phyloP scores from a whole-genome alignment of 2,329 filamentous ascomycete species.

The Harringtonia lauricola region DNA sequence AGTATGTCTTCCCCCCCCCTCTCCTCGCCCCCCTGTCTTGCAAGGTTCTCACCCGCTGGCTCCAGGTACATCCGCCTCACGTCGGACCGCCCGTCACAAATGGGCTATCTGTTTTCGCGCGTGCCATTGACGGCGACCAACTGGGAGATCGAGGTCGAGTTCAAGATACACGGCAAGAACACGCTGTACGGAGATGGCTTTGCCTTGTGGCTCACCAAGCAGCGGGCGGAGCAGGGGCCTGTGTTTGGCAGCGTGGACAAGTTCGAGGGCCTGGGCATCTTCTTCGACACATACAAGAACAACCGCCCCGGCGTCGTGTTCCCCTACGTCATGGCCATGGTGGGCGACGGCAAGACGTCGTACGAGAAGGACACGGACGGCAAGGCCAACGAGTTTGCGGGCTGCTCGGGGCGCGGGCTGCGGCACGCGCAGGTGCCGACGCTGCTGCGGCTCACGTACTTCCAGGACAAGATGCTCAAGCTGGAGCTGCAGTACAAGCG shows the following conservation, averaged over 20 bases:
- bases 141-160: conserved; percentile 96
- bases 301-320: conserved; percentile 92
- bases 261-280: conserved; percentile 90
- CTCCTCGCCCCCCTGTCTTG: neutral
- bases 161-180: conserved; percentile 82
- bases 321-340: conserved; percentile 97
- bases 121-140: conserved; percentile 95
- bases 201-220: conserved; percentile 95
- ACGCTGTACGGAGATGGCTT: conserved; percentile 93
- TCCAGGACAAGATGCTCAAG: conserved; percentile 85
- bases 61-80: conserved; percentile 82
- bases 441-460: conserved; percentile 84
- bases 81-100: conserved; percentile 79
- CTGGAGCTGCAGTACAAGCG: conserved; percentile 91
- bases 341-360: conserved; percentile 75
- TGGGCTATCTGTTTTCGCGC: conserved; percentile 87
- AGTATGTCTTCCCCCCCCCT: conserved; percentile 34
- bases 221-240: conserved; percentile 66
- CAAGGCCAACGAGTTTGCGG: conserved; percentile 83
- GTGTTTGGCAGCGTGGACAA: conserved; percentile 83
- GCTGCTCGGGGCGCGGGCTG: conserved; percentile 88
- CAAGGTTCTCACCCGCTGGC: neutral
- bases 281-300: conserved; percentile 99
- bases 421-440: conserved; percentile 71
- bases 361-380: conserved; percentile 95